Percentiles rank a stretch among this genome's conserved stretches.
Conservation (phyloP, 2,329 filamentous ascomycete species). For the Colletotrichum ledebouriae region DNA sequence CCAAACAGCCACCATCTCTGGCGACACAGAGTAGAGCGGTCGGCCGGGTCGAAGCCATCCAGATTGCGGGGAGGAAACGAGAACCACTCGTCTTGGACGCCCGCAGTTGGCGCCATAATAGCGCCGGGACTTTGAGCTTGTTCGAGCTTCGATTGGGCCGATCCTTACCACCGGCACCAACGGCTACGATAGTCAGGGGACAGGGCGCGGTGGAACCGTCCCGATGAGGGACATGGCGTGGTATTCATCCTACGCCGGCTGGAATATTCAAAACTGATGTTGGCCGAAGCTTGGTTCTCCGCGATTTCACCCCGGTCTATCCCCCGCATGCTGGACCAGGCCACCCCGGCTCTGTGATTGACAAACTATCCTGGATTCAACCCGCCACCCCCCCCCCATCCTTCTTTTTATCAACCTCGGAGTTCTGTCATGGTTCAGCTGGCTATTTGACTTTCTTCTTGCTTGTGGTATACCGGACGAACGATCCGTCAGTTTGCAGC, state of each 20-base stretch:
- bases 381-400: slow-evolving; percentile 26
- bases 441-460: not conserved
- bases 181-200: slow-evolving; percentile 29
- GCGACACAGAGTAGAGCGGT: not conserved
- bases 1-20: not conserved
- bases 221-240: slow-evolving; percentile 18
- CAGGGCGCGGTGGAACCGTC: slow-evolving; percentile 17
- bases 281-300: slow-evolving; percentile 19
- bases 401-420: slow-evolving; percentile 24
- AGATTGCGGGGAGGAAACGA: slow-evolving; percentile 21
- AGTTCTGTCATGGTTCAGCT: slow-evolving; percentile 18
- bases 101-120: slow-evolving; percentile 34
- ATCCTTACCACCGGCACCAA: slow-evolving; percentile 31
- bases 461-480: slow-evolving; percentile 37
- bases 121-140: slow-evolving; percentile 32
- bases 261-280: not conserved
- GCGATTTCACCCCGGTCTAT: slow-evolving; percentile 25
- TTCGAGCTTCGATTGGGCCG: slow-evolving; percentile 37
- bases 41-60: slow-evolving; percentile 8
- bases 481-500: not conserved
- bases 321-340: slow-evolving; percentile 37
- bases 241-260: slow-evolving; percentile 1
- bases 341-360: slow-evolving; percentile 19
- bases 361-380: slow-evolving; percentile 4
- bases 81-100: slow-evolving; percentile 18